These are phyloP conservation scores for Schwanniomyces etchellsii DNA, from an alignment of 1,139 yeast species.

Conservation along the genomic window DNA sequence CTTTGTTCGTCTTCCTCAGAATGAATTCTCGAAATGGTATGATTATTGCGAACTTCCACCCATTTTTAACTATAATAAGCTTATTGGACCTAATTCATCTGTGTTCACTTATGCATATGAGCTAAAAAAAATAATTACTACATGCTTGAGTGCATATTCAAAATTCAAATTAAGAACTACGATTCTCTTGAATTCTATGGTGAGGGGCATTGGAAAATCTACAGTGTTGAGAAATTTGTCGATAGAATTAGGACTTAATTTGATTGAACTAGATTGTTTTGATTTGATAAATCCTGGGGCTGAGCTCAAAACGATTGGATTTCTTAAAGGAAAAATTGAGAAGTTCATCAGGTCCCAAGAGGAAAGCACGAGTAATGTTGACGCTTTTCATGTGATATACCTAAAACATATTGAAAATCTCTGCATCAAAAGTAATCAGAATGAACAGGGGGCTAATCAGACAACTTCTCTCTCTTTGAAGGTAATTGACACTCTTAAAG, in stretches of 20 bases:
- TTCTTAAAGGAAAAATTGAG: conserved; percentile 72
- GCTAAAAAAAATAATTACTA: conserved; percentile 44
- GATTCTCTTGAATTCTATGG: conserved; percentile 60
- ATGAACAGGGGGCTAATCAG: conserved; percentile 51
- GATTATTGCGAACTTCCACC: conserved; percentile 41
- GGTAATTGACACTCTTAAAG: conserved; percentile 53
- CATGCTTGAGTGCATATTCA: conserved; percentile 28
- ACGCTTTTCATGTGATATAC: conserved; percentile 42
- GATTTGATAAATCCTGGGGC: conserved; percentile 61
- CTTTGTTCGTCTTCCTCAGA: conserved; percentile 31
- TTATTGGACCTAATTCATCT: conserved; percentile 7
- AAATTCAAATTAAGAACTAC: conserved; percentile 50
- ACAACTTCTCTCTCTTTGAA: conserved; percentile 56
- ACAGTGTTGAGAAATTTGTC: conserved; percentile 55
- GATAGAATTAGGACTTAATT: conserved; percentile 58
- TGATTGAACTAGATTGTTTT: conserved; percentile 67
- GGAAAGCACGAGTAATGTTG: conserved; percentile 12
- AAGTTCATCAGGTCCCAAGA: conserved; percentile 23
- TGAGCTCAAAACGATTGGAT: conserved; percentile 76
- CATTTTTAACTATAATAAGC: conserved; percentile 25
- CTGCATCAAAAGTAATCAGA: conserved; percentile 60
- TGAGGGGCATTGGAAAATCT: conserved; percentile 77
- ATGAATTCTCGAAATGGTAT: conserved; percentile 40
- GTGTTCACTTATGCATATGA: conserved; percentile 48
- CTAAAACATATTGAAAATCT: conserved; percentile 73